Percentiles rank a stretch among this genome's conserved stretches.
Evolutionary conservation across 106 monocot genomes (phyloP).

Genomic region (Allium sativum): DNA sequence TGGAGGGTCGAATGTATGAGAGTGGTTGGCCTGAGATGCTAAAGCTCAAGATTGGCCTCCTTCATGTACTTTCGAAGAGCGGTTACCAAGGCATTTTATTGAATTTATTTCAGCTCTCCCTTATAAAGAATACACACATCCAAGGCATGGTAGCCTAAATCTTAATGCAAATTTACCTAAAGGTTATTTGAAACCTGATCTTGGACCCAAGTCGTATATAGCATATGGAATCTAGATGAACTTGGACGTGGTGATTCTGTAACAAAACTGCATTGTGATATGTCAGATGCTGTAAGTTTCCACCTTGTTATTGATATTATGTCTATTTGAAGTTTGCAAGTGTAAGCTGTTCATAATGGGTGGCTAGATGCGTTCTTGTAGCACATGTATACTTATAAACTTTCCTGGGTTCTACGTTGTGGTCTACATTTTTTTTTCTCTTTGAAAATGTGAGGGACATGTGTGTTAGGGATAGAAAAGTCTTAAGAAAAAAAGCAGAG

Average conservation of each 20-base stretch:
- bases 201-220: slow-evolving; percentile 37
- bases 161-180: slow-evolving; percentile 25
- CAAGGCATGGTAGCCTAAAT: slow-evolving; percentile 17
- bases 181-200: slow-evolving; percentile 19
- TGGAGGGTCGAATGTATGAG: slow-evolving; percentile 19
- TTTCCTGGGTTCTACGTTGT: not conserved
- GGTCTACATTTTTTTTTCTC: not conserved
- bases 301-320: not conserved
- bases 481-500: too few relatives aligned
- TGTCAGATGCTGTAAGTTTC: slow-evolving; percentile 28
- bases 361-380: too few relatives aligned
- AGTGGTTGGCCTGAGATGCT: slow-evolving; percentile 37
- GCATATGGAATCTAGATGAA: slow-evolving; percentile 27
- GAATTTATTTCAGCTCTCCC: slow-evolving; percentile 30
- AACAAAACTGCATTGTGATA: slow-evolving; percentile 32
- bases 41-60: slow-evolving; percentile 32
- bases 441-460: not conserved
- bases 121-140: slow-evolving; percentile 31
- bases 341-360: too few relatives aligned
- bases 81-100: slow-evolving; percentile 24
- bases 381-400: not conserved
- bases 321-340: not conserved
- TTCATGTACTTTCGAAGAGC: slow-evolving; percentile 26
- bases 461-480: not conserved
- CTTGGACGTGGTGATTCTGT: slow-evolving; percentile 34